Evolutionary conservation across 305 asterid species (phyloP), one percentile per base, ranked within the genome.

Genomic region (Ajuga reptans): DNA sequence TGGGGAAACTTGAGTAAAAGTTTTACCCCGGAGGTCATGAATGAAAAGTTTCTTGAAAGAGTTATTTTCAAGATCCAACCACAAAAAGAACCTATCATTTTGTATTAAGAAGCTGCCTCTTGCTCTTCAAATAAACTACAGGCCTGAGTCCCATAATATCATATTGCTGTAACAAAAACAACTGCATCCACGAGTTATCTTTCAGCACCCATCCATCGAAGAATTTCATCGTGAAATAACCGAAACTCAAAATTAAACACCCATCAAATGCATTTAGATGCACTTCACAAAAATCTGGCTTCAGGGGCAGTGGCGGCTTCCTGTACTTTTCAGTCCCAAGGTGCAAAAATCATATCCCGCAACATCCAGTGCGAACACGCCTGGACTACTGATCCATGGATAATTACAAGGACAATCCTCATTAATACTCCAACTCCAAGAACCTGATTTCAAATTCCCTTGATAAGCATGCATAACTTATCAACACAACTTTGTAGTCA

Each of bases 401-500:
- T 33, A 0, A 24, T 24, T 4, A 58, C 27, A 8, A 5, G 67
- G 71, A 15, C 33, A 51, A 39, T 33, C 73, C 29, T 33, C 14
- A 39, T 33, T 58, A 37, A 18, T 29, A 16, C 49, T 63, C 75
- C 27, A 21, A 21, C 1, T 21, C 1, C 76, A 73, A 1, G 62
- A 18, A 14, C 27, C 29, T 0, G 12, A 69, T 36, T 58, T 78
- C 11, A 5, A 4, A 0, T 12, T 3, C 8, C 15, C 9, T 41
- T 0, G 8, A 0, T 4, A 0, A 0, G 46, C 0, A 1, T 24
- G 5, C 0, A 0, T 1, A 5, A 50, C n/a, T 41, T 3, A 74
- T 60, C 27, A 62, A 18, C 34, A 64, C 75, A n/a, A 63, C 75
- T 69, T 75, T 75, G 33, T 75, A 75, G 47, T 75, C 79, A 21